Evolutionary conservation across 495 filamentous ascomycete species (phyloP).

Genomic region (Apiosordaria backusii): DNA sequence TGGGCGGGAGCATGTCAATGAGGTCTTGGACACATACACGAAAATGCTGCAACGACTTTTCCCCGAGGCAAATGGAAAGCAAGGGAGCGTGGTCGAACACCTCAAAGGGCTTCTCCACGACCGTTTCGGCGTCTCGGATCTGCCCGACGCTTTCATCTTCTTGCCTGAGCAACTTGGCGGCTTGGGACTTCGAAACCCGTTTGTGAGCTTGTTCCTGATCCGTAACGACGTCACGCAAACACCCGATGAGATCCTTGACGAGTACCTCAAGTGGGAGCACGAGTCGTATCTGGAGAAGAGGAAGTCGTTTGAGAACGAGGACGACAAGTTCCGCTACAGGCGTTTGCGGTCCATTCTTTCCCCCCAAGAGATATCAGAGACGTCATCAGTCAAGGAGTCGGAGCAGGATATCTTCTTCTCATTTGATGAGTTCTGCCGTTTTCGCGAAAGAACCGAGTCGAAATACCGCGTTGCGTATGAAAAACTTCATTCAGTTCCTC

Average conservation of each 20-base stretch:
- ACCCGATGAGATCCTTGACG: constrained; percentile 35
- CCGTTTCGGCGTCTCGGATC: constrained; percentile 50
- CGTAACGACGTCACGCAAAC: constrained; percentile 32
- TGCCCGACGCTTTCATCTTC: constrained; percentile 65
- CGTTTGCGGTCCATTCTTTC: constrained; percentile 15
- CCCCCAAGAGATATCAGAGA: not conserved
- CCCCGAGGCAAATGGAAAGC: constrained; percentile 18
- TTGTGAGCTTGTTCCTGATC: constrained; percentile 42
- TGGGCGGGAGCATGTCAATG: constrained; percentile 60
- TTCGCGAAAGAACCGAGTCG: constrained; percentile 37
- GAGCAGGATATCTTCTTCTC: constrained; percentile 37
- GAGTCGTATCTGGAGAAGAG: constrained; percentile 30
- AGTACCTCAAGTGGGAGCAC: constrained; percentile 38
- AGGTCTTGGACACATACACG: constrained; percentile 55
- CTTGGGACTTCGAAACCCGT: constrained; percentile 54
- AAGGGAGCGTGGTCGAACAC: constrained; percentile 34
- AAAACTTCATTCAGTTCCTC: constrained; percentile 24
- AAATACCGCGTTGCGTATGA: constrained; percentile 11
- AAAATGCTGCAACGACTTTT: constrained; percentile 55
- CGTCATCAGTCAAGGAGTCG: not conserved
- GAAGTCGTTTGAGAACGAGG: constrained; percentile 41
- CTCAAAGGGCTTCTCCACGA: constrained; percentile 52
- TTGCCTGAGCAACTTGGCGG: constrained; percentile 53
- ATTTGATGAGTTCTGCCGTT: constrained; percentile 47
- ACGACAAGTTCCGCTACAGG: constrained; percentile 33